phyloP scores from a whole-genome alignment of 2,329 filamentous ascomycete genomes.

The Penicillium occitanis region DNA sequence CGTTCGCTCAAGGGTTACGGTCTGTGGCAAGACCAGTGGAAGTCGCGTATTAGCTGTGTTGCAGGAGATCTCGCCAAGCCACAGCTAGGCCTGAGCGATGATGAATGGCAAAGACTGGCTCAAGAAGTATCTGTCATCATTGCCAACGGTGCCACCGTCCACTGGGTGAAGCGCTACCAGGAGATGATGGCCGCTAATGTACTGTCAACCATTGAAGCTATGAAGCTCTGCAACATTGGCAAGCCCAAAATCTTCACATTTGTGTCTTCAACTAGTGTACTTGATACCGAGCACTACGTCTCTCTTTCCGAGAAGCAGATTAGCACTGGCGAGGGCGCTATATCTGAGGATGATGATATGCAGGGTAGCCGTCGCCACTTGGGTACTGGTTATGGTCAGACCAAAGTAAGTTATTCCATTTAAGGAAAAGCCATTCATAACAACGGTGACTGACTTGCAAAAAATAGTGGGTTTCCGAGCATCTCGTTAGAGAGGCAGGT shows the following conservation, averaged over 20 bases:
- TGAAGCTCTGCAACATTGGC: constrained; percentile 72
- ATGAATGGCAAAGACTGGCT: constrained; percentile 64
- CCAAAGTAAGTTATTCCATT: constrained; percentile 52
- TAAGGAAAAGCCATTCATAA: no score
- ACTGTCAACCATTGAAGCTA: constrained; percentile 71
- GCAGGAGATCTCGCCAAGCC: constrained; percentile 72
- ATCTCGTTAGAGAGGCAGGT: constrained; percentile 75
- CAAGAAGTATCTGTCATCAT: constrained; percentile 70
- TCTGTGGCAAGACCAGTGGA: constrained; percentile 69
- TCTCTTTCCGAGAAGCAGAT: constrained; percentile 65
- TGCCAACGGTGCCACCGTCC: constrained; percentile 76
- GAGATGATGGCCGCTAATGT: constrained; percentile 74
- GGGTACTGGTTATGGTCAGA: constrained; percentile 85
- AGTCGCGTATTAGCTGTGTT: constrained; percentile 63
- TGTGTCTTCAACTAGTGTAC: constrained; percentile 75
- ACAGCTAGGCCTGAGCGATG: constrained; percentile 68
- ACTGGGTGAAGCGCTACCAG: constrained; percentile 80
- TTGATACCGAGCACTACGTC: constrained; percentile 81
- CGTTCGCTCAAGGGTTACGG: constrained; percentile 71
- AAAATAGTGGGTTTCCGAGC: constrained; percentile 67
- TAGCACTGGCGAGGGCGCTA: constrained; percentile 60
- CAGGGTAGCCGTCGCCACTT: constrained; percentile 73
- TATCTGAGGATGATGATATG: constrained; percentile 76
- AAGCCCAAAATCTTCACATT: constrained; percentile 80
- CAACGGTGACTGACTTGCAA: neutral